phyloP scores from a whole-genome alignment of 176 grass and related monocot species.

The Avena insularis region DNA sequence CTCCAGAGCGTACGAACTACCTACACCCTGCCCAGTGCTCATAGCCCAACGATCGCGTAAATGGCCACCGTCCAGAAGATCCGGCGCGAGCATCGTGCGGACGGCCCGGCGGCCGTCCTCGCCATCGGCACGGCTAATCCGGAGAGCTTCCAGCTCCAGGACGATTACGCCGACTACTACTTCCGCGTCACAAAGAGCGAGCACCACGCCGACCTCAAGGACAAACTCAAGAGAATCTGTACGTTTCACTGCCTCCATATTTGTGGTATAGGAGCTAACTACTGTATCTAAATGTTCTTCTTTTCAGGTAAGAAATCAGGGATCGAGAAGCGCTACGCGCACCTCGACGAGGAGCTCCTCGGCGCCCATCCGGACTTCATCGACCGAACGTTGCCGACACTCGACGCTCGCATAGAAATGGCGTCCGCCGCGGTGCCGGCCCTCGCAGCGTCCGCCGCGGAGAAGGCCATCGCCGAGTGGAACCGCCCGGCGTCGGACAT shows the following conservation, averaged over 20 bases:
- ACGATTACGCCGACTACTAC: conserved; percentile 12
- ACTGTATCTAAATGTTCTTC: not conserved
- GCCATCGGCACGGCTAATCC: conserved; percentile 30
- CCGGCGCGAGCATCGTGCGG: not conserved
- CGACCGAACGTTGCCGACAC: not conserved
- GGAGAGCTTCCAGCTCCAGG: not conserved
- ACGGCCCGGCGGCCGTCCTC: conserved; percentile 28
- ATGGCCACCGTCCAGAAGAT: conserved; percentile 9
- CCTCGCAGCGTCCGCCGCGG: not conserved
- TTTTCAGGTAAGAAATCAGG: conserved; percentile 11
- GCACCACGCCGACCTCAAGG: conserved; percentile 19
- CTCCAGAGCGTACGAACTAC: not conserved
- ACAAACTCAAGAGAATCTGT: conserved; percentile 19
- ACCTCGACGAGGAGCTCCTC: conserved; percentile 18
- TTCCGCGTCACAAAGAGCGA: conserved; percentile 23
- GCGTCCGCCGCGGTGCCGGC: not conserved
- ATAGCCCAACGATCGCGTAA: not conserved
- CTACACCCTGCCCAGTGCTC: not conserved
- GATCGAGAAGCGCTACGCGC: not conserved
- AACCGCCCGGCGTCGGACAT: not conserved
- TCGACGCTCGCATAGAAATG: conserved; percentile 23
- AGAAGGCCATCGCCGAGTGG: conserved; percentile 18
- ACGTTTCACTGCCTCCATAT: not conserved
- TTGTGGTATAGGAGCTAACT: not conserved
- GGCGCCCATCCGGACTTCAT: not conserved